Percentiles rank a stretch among this genome's conserved stretches.
Conservation (phyloP, 768 basidiomycete species). For the Mycena chlorophos region DNA sequence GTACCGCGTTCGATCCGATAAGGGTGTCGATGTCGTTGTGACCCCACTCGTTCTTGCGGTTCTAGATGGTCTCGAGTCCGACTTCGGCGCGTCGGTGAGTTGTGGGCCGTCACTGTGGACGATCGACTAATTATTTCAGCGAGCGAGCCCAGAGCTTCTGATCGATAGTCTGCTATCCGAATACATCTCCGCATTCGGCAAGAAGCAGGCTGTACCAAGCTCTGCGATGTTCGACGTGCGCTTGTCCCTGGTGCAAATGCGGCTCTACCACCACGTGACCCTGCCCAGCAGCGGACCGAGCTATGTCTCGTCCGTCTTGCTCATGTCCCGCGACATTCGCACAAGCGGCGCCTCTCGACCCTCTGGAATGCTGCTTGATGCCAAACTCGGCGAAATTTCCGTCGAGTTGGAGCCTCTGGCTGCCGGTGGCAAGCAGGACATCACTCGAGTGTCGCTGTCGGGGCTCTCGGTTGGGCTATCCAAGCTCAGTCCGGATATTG, state of each 20-base stretch:
- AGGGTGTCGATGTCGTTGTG: constrained; percentile 42
- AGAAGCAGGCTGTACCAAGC: constrained; percentile 17
- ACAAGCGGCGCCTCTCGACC: neutral
- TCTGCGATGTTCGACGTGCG: constrained; percentile 42
- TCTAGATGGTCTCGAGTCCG: constrained; percentile 46
- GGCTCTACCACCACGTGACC: constrained; percentile 42
- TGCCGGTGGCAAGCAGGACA: neutral
- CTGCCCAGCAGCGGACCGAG: neutral
- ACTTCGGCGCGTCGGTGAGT: constrained; percentile 45
- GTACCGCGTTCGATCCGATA: constrained; percentile 41
- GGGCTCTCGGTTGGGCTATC: neutral
- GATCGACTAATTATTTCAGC: constrained; percentile 24
- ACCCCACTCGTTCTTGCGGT: constrained; percentile 57
- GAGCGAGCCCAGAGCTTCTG: constrained; percentile 35
- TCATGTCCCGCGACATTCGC: neutral
- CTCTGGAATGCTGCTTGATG: neutral
- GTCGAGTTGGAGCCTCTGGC: neutral
- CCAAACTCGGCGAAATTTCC: neutral
- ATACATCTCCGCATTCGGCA: constrained; percentile 37
- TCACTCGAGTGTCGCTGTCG: constrained; percentile 6
- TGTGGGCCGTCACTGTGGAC: neutral
- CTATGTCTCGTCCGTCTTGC: neutral
- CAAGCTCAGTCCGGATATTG: constrained; percentile 4
- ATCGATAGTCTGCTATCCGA: constrained; percentile 45
- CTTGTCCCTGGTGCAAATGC: constrained; percentile 42